Evolutionary conservation across 2,329 filamentous ascomycete genomes (phyloP).

Genomic region (Metarhizium humberi): DNA sequence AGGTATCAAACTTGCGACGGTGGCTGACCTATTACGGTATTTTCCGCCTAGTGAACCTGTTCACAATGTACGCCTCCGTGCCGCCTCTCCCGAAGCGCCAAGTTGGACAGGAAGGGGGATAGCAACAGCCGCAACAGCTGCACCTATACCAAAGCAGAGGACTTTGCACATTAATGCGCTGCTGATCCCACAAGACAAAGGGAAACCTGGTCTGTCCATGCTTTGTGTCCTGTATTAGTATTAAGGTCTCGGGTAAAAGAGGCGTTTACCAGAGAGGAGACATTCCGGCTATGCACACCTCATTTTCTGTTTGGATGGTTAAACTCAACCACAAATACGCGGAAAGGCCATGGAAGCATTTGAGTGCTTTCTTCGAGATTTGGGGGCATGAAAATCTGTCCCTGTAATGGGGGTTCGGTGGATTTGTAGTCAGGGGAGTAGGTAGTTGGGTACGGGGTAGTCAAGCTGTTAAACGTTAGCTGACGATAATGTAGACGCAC

Average conservation of each 20-base stretch:
- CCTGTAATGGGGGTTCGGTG: too few species aligned
- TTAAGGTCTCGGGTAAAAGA: background rate
- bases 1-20: background rate
- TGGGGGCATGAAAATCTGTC: too few species aligned
- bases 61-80: slow-evolving; percentile 4
- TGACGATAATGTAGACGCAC: too few species aligned
- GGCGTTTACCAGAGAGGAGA: background rate
- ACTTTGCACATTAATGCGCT: background rate
- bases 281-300: background rate
- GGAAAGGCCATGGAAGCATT: too few species aligned
- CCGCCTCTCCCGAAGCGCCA: slow-evolving; percentile 5
- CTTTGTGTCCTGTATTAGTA: background rate
- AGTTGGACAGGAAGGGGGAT: background rate
- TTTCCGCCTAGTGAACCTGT: slow-evolving; percentile 1
- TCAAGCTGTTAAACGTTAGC: too few species aligned
- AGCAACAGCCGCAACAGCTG: background rate
- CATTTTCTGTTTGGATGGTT: background rate
- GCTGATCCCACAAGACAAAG: background rate
- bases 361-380: too few species aligned
- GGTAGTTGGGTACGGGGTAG: too few species aligned
- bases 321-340: background rate
- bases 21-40: slow-evolving; percentile 5
- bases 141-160: too few species aligned
- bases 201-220: background rate
- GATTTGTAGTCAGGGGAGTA: too few species aligned